Evolutionary conservation across 164 flowering plant species (phyloP).

Genomic region (Paratinospora sagittata): DNA sequence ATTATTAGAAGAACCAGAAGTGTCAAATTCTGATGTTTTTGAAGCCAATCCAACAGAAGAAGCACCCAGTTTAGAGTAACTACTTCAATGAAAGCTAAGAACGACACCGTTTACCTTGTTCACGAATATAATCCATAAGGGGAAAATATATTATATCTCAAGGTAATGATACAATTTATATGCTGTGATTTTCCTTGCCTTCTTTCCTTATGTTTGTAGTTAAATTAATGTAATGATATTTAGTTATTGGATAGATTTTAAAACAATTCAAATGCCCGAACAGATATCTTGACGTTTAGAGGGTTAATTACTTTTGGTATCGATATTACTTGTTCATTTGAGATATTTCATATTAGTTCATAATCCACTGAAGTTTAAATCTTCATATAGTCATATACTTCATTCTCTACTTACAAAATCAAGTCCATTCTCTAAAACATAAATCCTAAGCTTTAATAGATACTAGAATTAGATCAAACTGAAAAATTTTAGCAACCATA

Average conservation of each 20-base stretch:
- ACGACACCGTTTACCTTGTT: background rate
- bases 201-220: background rate
- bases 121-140: conserved; percentile 8
- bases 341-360: background rate
- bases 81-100: conserved; percentile 1
- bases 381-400: background rate
- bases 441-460: background rate
- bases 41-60: conserved; percentile 93
- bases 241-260: conserved; percentile 7
- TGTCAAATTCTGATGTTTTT: conserved; percentile 67
- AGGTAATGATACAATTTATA: conserved; percentile 13
- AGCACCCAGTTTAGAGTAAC: conserved; percentile 86
- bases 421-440: background rate
- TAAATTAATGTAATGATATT: conserved; percentile 1
- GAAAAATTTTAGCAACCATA: conserved; percentile 3
- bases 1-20: conserved; percentile 71
- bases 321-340: background rate
- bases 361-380: background rate
- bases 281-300: background rate
- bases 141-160: background rate
- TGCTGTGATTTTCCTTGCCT: conserved; percentile 4
- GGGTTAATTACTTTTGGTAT: background rate
- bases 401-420: background rate
- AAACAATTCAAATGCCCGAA: conserved; percentile 7
- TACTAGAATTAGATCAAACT: conserved; percentile 1